A percentile compares a stretch with the other conserved stretches of the same genome.
Conservation (phyloP, 1,139 yeast genomes). For the Hemisphaericaspora xylofermentans region DNA sequence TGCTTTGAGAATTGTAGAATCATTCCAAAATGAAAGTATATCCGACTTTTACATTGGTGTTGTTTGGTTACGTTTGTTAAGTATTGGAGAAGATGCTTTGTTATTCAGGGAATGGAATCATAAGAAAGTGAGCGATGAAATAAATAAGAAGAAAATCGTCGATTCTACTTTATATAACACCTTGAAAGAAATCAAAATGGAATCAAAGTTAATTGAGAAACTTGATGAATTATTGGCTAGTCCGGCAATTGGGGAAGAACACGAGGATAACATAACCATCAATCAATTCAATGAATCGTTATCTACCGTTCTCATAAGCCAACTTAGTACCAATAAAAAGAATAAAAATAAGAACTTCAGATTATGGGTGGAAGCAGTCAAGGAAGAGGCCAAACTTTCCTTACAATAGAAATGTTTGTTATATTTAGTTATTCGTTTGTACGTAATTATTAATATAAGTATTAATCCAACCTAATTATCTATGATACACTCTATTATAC, state of each 20-base stretch:
- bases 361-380: conserved; percentile 30
- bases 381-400: conserved; percentile 15
- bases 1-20: conserved; percentile 36
- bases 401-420: conserved; percentile 2
- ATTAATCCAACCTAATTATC: background rate
- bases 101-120: conserved; percentile 38
- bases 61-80: conserved; percentile 64
- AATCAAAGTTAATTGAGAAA: conserved; percentile 6
- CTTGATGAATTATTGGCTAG: conserved; percentile 13
- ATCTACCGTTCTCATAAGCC: conserved; percentile 14
- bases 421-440: background rate
- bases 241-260: conserved; percentile 9
- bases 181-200: conserved; percentile 17
- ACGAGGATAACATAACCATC: conserved; percentile 12
- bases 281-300: conserved; percentile 17
- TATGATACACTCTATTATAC: conserved; percentile 1
- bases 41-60: conserved; percentile 26
- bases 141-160: conserved; percentile 37
- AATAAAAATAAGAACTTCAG: conserved; percentile 13
- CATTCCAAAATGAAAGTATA: conserved; percentile 25
- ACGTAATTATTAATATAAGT: background rate
- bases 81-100: conserved; percentile 59
- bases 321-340: conserved; percentile 18
- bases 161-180: conserved; percentile 51
- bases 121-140: conserved; percentile 49